Evolutionary conservation across 2,329 filamentous ascomycete genomes (phyloP), one percentile per base, ranked within the genome.

Genomic region (Didymella glomerata): DNA sequence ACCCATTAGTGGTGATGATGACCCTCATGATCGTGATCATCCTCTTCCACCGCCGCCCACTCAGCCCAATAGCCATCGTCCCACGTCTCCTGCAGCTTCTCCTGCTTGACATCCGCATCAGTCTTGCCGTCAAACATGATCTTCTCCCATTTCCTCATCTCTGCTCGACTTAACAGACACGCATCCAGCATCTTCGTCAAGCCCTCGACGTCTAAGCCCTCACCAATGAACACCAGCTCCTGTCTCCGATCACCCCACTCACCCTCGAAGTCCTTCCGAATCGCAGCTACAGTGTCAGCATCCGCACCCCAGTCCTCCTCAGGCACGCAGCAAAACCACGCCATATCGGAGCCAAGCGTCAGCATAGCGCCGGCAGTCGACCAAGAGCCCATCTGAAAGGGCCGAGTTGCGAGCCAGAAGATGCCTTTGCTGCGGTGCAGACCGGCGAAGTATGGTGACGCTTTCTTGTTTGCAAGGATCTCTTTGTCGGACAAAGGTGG

Each of bases 171-270:
- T 2, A 92, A 72, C 24, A 91, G 71, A 66, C 88, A 91, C 2
- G 72, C 75, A 66, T 92, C 86, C 3, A 92, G 72, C 32, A 83
- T 71, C 4, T 73, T 75, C 24, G 81, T 83, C 16, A 92, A 77
- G 0, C 78, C 81, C 5, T 72, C 68, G 1, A 80, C 68, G 48
- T 90, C 81, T 14, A 92, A 79, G 5, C 82, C 81, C 73, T 91
- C 88, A 0, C 89, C 89, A 57, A 92, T 91, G 60, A 92, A 90
- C 2, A 92, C 89, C 7, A 92, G 72, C 72, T 92, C 89, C 70
- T 92, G 89, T 2, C 89, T 80, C 1, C 89, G 81, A 65, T 92
- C 89, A 0, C 88, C 89, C 87, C 88, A 91, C 9, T 77, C 76
- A 2, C 76, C 78, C 28, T 79, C 72, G 51, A 85, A 84, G 57